These are phyloP conservation scores for Jaminaea rosea DNA, from an alignment of 1,284 basidiomycete genomes.

Conservation along the genomic window DNA sequence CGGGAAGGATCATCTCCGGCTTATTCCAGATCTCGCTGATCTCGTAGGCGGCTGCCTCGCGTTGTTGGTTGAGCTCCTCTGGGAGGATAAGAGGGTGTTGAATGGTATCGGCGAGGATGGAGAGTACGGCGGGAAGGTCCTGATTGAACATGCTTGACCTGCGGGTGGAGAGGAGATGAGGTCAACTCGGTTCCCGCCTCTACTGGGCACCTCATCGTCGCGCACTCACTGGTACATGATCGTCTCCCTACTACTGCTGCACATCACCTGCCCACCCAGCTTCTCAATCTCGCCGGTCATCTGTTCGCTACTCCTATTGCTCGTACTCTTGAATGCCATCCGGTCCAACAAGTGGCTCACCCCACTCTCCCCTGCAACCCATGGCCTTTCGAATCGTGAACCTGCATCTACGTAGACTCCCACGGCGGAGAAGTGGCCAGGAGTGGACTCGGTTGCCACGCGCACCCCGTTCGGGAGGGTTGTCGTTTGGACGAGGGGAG, in stretches of 20 bases:
- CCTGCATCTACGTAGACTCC: conserved; percentile 92
- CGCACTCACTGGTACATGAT: conserved; percentile 99
- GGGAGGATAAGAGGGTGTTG: conserved; percentile 66
- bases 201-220: no score
- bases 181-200: no score
- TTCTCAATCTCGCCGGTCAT: conserved; percentile 76
- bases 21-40: conserved; percentile 77
- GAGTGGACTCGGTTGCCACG: conserved; percentile 81
- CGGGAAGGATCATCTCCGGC: conserved; percentile 91
- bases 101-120: conserved; percentile 83
- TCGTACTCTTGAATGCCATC: conserved; percentile 78
- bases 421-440: conserved; percentile 87
- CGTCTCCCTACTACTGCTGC: conserved; percentile 80
- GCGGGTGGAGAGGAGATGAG: no score
- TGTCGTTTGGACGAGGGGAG: conserved; percentile 53
- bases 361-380: conserved; percentile 58
- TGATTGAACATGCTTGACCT: conserved; percentile 86
- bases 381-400: conserved; percentile 73
- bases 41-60: conserved; percentile 85
- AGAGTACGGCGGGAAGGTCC: conserved; percentile 70
- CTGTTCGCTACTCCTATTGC: conserved; percentile 54
- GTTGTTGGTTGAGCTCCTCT: conserved; percentile 74
- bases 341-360: conserved; percentile 86
- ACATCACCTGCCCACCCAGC: conserved; percentile 85
- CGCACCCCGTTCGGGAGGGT: conserved; percentile 84